Percentiles rank a stretch among this genome's conserved stretches.
Evolutionary conservation across 2,329 filamentous ascomycete species (phyloP).

Genomic region (Fusarium decemcellulare): DNA sequence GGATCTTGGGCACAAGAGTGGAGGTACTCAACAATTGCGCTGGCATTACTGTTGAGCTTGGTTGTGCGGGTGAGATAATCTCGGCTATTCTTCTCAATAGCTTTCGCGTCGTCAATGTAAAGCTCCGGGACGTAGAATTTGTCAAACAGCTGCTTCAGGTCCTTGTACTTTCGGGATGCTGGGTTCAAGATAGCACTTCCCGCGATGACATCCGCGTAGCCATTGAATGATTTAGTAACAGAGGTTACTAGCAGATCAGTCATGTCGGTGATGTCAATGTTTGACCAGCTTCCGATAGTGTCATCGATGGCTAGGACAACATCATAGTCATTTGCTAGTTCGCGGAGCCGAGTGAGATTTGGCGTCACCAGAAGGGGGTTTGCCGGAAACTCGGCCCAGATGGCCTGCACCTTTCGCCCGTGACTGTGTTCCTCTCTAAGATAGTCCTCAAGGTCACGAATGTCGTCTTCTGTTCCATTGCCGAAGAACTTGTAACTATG

Average conservation of each 20-base stretch:
- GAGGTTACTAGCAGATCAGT: constrained; percentile 62
- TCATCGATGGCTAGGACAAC: constrained; percentile 58
- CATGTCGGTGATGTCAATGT: constrained; percentile 58
- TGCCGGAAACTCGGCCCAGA: constrained; percentile 57
- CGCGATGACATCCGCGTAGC: constrained; percentile 64
- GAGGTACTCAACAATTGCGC: neutral
- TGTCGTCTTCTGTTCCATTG: constrained; percentile 51
- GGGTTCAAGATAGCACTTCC: constrained; percentile 60
- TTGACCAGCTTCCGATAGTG: constrained; percentile 57
- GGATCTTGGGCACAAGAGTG: constrained; percentile 1
- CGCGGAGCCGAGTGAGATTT: constrained; percentile 35
- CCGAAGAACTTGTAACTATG: constrained; percentile 59
- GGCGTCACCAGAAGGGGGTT: constrained; percentile 41
- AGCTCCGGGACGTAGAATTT: neutral
- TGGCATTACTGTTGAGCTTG: neutral
- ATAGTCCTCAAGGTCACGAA: constrained; percentile 57
- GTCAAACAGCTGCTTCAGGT: neutral
- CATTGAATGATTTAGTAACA: constrained; percentile 67
- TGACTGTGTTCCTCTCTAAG: constrained; percentile 51
- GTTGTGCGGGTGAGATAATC: neutral
- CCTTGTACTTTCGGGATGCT: constrained; percentile 37
- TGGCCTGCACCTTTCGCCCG: constrained; percentile 55
- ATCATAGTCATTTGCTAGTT: constrained; percentile 50
- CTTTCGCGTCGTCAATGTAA: neutral
- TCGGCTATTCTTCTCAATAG: neutral